phyloP scores from a whole-genome alignment of 208 protist species.

The Acanthamoeba culbertsoni region DNA sequence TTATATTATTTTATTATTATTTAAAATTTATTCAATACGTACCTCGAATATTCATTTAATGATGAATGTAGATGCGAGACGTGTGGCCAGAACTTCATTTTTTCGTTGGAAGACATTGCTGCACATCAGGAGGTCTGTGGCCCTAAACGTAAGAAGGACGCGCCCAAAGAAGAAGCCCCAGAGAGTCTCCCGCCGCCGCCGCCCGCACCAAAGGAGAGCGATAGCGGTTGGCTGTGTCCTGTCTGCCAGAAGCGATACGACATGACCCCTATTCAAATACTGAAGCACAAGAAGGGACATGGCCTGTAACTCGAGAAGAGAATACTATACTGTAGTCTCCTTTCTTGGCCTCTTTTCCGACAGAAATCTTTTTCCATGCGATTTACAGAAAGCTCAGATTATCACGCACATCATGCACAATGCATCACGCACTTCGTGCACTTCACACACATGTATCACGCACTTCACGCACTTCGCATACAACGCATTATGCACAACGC shows the following conservation, averaged over 20 bases:
- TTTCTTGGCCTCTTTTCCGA: too few species aligned
- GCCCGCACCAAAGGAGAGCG: neutral
- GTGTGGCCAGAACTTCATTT: neutral
- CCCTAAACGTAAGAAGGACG: neutral
- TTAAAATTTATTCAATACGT: neutral
- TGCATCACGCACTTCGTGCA: too few species aligned
- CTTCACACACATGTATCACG: too few species aligned
- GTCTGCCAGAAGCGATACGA: slow-evolving; percentile 23
- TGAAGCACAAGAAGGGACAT: slow-evolving; percentile 2
- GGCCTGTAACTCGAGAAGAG: too few species aligned
- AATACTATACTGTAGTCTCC: too few species aligned
- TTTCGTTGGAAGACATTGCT: neutral
- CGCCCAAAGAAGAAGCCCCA: neutral
- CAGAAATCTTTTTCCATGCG: too few species aligned
- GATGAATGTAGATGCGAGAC: neutral
- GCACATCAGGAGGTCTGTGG: neutral
- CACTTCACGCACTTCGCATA: too few species aligned
- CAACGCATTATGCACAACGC: too few species aligned
- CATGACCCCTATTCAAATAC: neutral
- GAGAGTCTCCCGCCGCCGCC: neutral
- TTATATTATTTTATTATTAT: neutral
- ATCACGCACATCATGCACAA: too few species aligned
- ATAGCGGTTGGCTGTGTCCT: neutral
- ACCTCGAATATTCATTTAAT: neutral
- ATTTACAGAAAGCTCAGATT: too few species aligned